Conservation (phyloP, 495 filamentous ascomycete species). For the Penicillium diatomitis region DNA sequence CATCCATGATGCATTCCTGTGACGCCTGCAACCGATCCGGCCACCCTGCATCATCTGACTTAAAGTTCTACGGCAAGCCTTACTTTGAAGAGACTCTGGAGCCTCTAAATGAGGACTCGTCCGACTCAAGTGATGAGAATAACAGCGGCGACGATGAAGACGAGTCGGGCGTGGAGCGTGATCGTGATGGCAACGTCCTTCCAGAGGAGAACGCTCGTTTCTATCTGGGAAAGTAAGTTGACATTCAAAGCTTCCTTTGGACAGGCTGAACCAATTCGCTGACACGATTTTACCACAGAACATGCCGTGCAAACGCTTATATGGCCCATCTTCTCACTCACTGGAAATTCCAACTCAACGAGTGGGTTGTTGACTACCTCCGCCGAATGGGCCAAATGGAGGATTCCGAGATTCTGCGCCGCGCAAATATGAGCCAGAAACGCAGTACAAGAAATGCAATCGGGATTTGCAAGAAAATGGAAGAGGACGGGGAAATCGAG, state of each 20-base stretch:
- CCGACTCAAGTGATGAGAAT: constrained; percentile 3
- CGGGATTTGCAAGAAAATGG: constrained; percentile 49
- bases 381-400: constrained; percentile 42
- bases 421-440: constrained; percentile 44
- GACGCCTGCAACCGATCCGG: constrained; percentile 66
- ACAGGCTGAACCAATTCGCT: neutral
- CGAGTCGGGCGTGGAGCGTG: constrained; percentile 7
- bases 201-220: constrained; percentile 28
- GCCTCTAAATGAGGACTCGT: constrained; percentile 40
- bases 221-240: constrained; percentile 36
- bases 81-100: constrained; percentile 65
- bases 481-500: constrained; percentile 43
- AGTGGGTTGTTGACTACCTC: constrained; percentile 58
- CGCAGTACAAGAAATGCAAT: constrained; percentile 46
- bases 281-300: constrained; percentile 16
- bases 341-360: constrained; percentile 67
- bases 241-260: too few species aligned
- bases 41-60: constrained; percentile 54
- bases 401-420: constrained; percentile 43
- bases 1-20: constrained; percentile 41
- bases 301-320: constrained; percentile 59
- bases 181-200: constrained; percentile 26
- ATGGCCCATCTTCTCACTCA: constrained; percentile 63
- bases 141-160: neutral
- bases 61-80: constrained; percentile 57